phyloP scores from a whole-genome alignment of 257 asterid genomes.

The Paraleonurus japonicus region DNA sequence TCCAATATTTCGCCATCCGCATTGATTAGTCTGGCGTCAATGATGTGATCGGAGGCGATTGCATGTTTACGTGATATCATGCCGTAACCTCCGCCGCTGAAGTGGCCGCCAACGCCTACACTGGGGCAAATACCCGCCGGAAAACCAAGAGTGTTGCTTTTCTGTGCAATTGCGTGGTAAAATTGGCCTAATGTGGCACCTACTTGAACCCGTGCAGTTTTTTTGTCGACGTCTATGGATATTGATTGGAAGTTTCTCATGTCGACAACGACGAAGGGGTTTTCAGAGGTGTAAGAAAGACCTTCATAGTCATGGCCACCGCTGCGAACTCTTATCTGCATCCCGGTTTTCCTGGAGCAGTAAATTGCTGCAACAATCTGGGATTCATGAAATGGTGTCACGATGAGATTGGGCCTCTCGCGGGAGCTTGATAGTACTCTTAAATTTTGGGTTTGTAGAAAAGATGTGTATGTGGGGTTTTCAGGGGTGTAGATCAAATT shows the following conservation, averaged over 20 bases:
- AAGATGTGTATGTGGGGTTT: not conserved
- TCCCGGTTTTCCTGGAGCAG: conserved; percentile 23
- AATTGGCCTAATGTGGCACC: conserved; percentile 24
- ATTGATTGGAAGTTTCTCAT: conserved; percentile 17
- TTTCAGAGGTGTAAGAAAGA: conserved; percentile 13
- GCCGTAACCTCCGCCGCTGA: conserved; percentile 30
- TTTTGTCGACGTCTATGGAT: not conserved
- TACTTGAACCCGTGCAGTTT: conserved; percentile 25
- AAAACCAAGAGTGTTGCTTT: conserved; percentile 13
- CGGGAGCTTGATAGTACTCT: not conserved
- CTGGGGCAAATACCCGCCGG: conserved; percentile 7
- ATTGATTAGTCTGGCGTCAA: conserved; percentile 20
- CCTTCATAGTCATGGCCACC: conserved; percentile 17
- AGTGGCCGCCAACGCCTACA: conserved; percentile 26
- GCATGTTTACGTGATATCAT: conserved; percentile 27
- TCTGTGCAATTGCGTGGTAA: conserved; percentile 14
- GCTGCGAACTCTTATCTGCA: conserved; percentile 21
- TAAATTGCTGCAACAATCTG: conserved; percentile 17
- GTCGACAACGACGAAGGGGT: conserved; percentile 25
- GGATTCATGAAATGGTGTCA: conserved; percentile 30
- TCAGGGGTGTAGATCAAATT: not conserved
- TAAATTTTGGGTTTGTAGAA: not conserved
- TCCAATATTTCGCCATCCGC: not conserved
- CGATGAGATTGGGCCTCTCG: not conserved
- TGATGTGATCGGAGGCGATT: conserved; percentile 20